These are phyloP conservation scores for Raddia guianensis DNA, from an alignment of 176 grass and related monocot genomes.

Conservation along the genomic window DNA sequence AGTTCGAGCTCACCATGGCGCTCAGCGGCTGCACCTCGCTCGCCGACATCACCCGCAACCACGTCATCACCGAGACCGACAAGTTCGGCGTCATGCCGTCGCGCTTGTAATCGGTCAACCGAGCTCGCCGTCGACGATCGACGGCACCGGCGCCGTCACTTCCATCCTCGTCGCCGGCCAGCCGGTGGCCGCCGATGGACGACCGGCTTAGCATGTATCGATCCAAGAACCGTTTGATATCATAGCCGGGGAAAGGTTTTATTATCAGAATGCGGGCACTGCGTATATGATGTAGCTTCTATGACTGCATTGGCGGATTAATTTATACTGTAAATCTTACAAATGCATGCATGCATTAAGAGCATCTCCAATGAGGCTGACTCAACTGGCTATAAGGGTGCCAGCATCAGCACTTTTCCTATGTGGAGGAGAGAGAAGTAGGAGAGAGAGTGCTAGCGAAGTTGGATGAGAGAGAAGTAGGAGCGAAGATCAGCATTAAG, in stretches of 20 bases:
- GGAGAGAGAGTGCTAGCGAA: too few species aligned
- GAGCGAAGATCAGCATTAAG: too few species aligned
- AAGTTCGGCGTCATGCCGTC: constrained; percentile 53
- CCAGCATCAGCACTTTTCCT: too few species aligned
- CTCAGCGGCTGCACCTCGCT: constrained; percentile 87
- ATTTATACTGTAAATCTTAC: background rate
- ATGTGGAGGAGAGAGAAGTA: too few species aligned
- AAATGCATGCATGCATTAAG: background rate
- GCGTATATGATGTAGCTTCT: background rate
- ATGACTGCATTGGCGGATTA: background rate
- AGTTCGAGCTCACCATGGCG: constrained; percentile 96
- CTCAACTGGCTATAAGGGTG: too few species aligned
- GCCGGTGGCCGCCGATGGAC: background rate
- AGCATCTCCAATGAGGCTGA: too few species aligned
- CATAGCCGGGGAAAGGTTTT: background rate
- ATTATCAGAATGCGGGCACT: background rate
- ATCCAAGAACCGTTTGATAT: background rate
- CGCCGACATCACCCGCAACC: constrained; percentile 89
- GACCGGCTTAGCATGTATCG: background rate
- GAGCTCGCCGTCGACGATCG: background rate
- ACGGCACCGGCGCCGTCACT: background rate
- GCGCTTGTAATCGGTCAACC: constrained; percentile 57
- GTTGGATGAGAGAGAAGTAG: too few species aligned
- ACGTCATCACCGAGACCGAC: constrained; percentile 80
- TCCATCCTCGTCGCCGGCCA: background rate